Base-by-base conservation (phyloP, 306 rosid species). In the Prunus campanulata region DNA sequence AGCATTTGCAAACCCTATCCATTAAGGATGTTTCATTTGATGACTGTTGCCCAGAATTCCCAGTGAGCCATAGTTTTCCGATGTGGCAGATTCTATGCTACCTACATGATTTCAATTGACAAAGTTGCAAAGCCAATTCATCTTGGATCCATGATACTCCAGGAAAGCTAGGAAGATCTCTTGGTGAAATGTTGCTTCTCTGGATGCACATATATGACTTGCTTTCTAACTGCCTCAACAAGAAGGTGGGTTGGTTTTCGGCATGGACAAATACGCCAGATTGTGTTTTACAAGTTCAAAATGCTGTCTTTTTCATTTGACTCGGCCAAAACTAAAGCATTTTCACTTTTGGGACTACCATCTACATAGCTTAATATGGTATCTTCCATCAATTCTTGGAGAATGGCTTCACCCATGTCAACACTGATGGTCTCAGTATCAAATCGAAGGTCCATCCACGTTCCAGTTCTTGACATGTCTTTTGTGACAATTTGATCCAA, bases 401-500 rank as follows among this genome's bases (percentile, higher is more conserved):
- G 90, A 78, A 96, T 96, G 74, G 82, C 86, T 54, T 96, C 93
- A n/a, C 91, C 78, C 73, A 90, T 83, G 71, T 96, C 98, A 55
- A 68, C 76, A 70, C 93, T 87, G 46, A 93, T 79, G 24, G 84
- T 74, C 80, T 93, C 98, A 1, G 89, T 84, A 62, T 87, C 98
- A 30, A 83, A 82, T 20, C 80, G 88, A 51, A 85, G 87, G 81
- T 96, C 92, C 93, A 91, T 82, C 99, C 99, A 96, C 5, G 84
- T 46, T 68, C 86, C 79, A 50, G 77, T 70, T 88, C 87, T 89
- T 72, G 77, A 85, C 93, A 96, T 85, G 81, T 96, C 98, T 82
- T 93, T 92, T 62, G 80, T 66, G 63, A 96, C 88, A 73, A 92
- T 89, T 81, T 96, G 96, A 77, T 96, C 99, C 79, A 96, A 85